Percentiles rank a stretch among this genome's conserved stretches.
phyloP scores from a whole-genome alignment of 169 alveolate genomes.

The Eimeria tenella region DNA sequence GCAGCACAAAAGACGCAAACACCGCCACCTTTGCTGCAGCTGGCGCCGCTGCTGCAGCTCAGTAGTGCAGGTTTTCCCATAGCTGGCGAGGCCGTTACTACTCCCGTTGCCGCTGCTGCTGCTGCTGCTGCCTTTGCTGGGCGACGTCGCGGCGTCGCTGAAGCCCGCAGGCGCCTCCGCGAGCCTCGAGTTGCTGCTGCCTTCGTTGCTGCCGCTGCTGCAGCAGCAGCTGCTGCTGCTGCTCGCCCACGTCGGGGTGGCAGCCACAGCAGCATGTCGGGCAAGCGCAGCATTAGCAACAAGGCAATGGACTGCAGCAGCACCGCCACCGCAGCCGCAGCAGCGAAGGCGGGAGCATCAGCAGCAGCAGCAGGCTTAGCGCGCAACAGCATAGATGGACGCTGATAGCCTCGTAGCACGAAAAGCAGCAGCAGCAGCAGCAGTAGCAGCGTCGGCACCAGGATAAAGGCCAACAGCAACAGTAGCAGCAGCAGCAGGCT shows the following conservation, averaged over 20 bases:
- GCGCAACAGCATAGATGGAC: no score
- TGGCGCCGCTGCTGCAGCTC: neutral
- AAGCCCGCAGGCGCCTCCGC: neutral
- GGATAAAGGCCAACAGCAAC: neutral
- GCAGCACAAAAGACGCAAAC: neutral
- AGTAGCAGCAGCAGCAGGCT: neutral
- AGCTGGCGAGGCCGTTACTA: neutral
- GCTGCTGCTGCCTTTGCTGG: constrained; percentile 27
- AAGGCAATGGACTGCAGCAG: neutral
- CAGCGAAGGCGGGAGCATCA: neutral
- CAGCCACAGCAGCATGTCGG: neutral
- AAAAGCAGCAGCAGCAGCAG: neutral
- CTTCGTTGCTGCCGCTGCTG: constrained; percentile 1
- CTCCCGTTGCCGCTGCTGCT: neutral
- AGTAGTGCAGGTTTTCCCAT: neutral
- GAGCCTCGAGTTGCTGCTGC: neutral
- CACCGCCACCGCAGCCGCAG: neutral
- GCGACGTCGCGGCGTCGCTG: neutral
- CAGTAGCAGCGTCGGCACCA: neutral
- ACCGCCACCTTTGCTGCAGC: constrained; percentile 9
- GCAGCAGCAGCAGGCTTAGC: neutral
- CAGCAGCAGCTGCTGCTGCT: neutral
- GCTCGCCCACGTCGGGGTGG: neutral
- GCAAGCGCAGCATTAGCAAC: neutral
- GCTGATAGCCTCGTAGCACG: neutral